A percentile compares a stretch with the other conserved stretches of the same genome.
Conservation (phyloP, 805 yeast genomes). For the Myxozyma lipomycoides region DNA sequence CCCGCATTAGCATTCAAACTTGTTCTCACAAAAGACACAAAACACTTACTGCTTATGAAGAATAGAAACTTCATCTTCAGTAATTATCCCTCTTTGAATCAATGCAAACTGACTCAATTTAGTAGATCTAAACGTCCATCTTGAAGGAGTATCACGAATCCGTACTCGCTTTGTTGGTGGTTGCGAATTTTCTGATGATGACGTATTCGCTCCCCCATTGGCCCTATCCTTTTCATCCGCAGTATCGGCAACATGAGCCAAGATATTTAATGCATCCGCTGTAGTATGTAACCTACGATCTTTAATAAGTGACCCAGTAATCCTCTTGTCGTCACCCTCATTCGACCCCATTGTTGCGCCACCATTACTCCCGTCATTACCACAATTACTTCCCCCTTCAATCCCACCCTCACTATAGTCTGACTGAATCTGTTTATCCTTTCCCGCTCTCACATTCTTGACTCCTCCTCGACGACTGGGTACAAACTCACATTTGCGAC, state of each 20-base stretch:
- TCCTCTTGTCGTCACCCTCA: not conserved
- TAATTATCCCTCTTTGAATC: slow-evolving; percentile 47
- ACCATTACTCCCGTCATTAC: not conserved
- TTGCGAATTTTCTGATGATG: not conserved
- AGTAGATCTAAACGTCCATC: slow-evolving; percentile 24
- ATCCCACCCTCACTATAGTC: slow-evolving; percentile 9
- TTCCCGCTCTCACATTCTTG: slow-evolving; percentile 39
- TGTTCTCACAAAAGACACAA: not conserved
- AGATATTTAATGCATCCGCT: slow-evolving; percentile 40
- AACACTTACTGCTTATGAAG: slow-evolving; percentile 31
- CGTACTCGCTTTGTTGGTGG: slow-evolving; percentile 5
- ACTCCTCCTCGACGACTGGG: slow-evolving; percentile 54
- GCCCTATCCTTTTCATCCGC: slow-evolving; percentile 16
- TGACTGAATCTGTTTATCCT: slow-evolving; percentile 23
- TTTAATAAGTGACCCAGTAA: slow-evolving; percentile 22
- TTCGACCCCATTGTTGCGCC: not conserved
- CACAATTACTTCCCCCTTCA: slow-evolving; percentile 1
- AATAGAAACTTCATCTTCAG: slow-evolving; percentile 43
- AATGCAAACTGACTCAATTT: slow-evolving; percentile 20
- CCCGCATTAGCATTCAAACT: slow-evolving; percentile 54
- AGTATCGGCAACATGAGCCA: slow-evolving; percentile 39
- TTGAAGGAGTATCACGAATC: slow-evolving; percentile 2
- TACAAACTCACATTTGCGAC: slow-evolving; percentile 73
- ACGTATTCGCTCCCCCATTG: not conserved
- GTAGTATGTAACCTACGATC: slow-evolving; percentile 37